Evolutionary conservation across 1,139 yeast genomes (phyloP), one percentile per base, ranked within the genome.

Genomic region (Hansenula sp.): DNA sequence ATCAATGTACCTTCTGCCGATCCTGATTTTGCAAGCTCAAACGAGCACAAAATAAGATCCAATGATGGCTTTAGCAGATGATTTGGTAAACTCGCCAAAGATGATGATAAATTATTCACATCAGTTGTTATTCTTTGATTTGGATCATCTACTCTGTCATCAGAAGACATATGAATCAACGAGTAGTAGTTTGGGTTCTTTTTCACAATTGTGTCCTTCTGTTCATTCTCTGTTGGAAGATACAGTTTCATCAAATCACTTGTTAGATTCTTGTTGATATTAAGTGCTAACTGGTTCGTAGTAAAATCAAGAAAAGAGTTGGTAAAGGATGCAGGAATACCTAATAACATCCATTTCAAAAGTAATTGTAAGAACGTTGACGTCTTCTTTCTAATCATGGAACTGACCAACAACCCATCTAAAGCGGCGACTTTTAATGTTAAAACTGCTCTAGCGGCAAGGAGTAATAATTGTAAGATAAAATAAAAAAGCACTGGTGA

Each of bases 1-100:
- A 86, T 75, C 42, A 90, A 66, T 5, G 95, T 85, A 10, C 95
- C 95, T 64, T 90, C 97, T 10, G 90, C 87, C 29, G 84, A 82
- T 29, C 79, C 78, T 24, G 90, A 92, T 38, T 92, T 77, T 3
- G 88, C 74, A 45, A 90, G 71, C 60, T 87, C 90, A 62, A 82
- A 79, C 1, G 95, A 92, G 61, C 96, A 87, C 36, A 90, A 68
- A 20, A 84, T 65, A 54, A 90, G 73, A 62, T 89, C 97, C 44
- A 90, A 68, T 7, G 86, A 71, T 1, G 97, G 97, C 56, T 88
- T 88, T 47, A 92, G 72, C 30, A 90, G 62, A 60, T 90, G 95
- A n/a, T 94, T 86, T 20, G 95, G 92, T 39, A 90, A 71, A 40
- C 79, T 71, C 6, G 96, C 77, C 36, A 87, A 68, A 3, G 92